Percentiles rank a stretch among this genome's conserved stretches.
These are phyloP conservation scores for Licmophora abbreviata DNA, from an alignment of 108 stramenopile genomes.

Conservation along the genomic window DNA sequence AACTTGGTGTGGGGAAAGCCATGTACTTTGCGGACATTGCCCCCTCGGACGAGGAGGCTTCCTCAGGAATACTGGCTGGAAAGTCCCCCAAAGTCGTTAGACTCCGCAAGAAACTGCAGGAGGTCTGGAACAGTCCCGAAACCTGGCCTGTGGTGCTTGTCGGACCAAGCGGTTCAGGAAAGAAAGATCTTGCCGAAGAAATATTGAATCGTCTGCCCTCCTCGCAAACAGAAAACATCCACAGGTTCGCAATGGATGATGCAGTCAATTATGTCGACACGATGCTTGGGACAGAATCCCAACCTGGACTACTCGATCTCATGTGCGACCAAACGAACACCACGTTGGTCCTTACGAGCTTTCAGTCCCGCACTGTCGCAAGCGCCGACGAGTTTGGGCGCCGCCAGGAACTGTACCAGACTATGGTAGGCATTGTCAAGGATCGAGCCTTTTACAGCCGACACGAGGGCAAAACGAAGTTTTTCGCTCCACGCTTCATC, in stretches of 20 bases:
- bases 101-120: conserved; percentile 25
- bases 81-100: conserved; percentile 14
- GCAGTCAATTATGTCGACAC: conserved; percentile 16
- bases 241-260: conserved; percentile 17
- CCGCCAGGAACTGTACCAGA: conserved; percentile 12
- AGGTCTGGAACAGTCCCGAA: conserved; percentile 12
- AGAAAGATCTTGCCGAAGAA: conserved; percentile 19
- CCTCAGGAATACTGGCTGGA: conserved; percentile 13
- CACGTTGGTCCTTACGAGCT: conserved; percentile 22
- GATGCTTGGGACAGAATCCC: conserved; percentile 12
- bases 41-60: too few species aligned
- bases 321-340: conserved; percentile 16
- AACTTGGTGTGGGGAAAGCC: too few species aligned
- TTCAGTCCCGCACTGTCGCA: conserved; percentile 22
- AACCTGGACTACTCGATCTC: conserved; percentile 23
- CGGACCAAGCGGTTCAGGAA: conserved; percentile 21
- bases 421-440: conserved; percentile 7
- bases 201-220: conserved; percentile 18
- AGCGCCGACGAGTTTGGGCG: conserved; percentile 16
- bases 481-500: conserved; percentile 19
- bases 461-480: conserved; percentile 14
- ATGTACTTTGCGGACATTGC: too few species aligned
- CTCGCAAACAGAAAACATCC: conserved; percentile 17
- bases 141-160: conserved; percentile 17
- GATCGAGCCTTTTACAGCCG: conserved; percentile 12